Evolutionary conservation across 148 eudicot species (phyloP).

Genomic region (Diospyros kaki): DNA sequence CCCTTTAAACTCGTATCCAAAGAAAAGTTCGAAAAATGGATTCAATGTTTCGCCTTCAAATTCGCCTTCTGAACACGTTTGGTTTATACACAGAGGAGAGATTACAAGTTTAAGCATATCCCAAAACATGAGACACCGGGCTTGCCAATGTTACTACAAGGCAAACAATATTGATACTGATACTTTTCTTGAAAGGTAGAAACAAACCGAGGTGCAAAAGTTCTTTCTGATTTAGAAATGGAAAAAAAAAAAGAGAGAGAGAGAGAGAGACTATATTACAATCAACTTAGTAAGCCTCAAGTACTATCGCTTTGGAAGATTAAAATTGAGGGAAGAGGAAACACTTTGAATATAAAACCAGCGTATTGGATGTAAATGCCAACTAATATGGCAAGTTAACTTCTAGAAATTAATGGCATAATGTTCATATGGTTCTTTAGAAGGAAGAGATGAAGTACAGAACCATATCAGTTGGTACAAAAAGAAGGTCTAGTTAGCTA

Average conservation of each 20-base stretch:
- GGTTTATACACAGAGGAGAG: not conserved
- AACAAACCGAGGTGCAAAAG: not conserved
- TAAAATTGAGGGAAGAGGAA: slow-evolving; percentile 1
- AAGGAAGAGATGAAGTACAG: slow-evolving; percentile 3
- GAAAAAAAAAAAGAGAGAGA: not conserved
- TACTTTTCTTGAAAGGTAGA: too few relatives aligned
- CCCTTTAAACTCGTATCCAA: too few relatives aligned
- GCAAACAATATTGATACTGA: too few relatives aligned
- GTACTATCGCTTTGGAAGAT: not conserved
- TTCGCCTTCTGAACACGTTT: not conserved
- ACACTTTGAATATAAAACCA: not conserved
- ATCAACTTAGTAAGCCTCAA: not conserved
- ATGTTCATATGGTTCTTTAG: not conserved
- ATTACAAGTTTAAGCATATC: not conserved
- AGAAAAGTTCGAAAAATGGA: too few relatives aligned
- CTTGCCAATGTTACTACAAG: not conserved
- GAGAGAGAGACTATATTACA: not conserved
- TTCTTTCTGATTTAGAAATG: not conserved
- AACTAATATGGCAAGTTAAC: not conserved
- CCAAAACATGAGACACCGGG: not conserved
- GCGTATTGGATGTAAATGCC: not conserved
- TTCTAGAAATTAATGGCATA: not conserved
- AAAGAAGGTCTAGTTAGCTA: not conserved
- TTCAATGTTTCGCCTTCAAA: too few relatives aligned
- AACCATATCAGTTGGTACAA: not conserved